Percentiles rank a stretch among this genome's conserved stretches.
These are phyloP conservation scores for Eucalyptus albens DNA, from an alignment of 345 rosid species.

Conservation along the genomic window DNA sequence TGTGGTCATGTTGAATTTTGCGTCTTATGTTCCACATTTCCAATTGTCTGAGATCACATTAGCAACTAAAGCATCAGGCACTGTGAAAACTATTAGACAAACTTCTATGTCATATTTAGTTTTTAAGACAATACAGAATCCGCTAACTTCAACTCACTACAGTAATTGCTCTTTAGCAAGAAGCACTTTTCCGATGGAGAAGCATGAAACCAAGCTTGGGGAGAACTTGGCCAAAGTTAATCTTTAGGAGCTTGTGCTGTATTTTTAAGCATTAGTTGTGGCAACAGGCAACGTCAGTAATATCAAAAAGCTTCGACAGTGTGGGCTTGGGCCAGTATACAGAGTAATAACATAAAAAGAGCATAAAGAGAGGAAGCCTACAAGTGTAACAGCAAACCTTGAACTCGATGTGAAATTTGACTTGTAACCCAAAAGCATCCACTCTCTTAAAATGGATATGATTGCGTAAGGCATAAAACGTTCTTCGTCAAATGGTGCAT, in stretches of 20 bases:
- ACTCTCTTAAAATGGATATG: not conserved
- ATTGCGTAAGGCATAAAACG: not conserved
- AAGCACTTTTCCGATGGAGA: too few species aligned
- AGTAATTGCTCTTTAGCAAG: too few species aligned
- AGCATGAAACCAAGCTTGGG: too few species aligned
- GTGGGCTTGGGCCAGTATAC: too few species aligned
- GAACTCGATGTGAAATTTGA: too few species aligned
- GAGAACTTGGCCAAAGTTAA: not conserved
- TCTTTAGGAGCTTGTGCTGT: conserved; percentile 9
- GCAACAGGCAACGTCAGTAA: conserved; percentile 17
- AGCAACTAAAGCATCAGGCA: not conserved
- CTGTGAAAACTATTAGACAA: not conserved
- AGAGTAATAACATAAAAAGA: too few species aligned
- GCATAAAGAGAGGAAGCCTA: too few species aligned
- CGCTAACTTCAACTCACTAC: not conserved
- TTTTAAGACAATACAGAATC: not conserved
- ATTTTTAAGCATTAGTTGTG: conserved; percentile 19
- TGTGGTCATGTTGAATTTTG: not conserved
- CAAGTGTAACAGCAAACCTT: too few species aligned
- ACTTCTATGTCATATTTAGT: not conserved
- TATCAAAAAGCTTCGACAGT: conserved; percentile 8
- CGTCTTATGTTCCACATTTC: not conserved
- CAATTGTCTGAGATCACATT: not conserved
- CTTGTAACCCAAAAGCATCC: too few species aligned
- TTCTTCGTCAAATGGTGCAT: not conserved